These are phyloP conservation scores for Hypoxylon rubiginosum DNA, from an alignment of 2,329 filamentous ascomycete species.

Conservation along the genomic window DNA sequence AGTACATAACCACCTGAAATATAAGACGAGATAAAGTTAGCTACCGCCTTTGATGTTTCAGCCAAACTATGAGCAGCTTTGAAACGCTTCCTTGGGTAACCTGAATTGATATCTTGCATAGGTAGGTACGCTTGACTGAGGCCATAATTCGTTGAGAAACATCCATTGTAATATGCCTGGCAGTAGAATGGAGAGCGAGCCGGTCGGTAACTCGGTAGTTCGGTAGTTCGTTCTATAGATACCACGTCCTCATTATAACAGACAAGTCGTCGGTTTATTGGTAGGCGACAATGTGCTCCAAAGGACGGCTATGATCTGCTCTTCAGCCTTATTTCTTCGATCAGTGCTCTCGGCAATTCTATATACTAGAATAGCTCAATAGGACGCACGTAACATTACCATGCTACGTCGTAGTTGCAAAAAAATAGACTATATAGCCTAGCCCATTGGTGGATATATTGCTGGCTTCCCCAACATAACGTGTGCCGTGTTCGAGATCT, in stretches of 20 bases:
- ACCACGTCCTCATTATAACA: background rate
- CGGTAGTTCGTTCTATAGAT: background rate
- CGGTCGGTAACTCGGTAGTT: too few relatives aligned
- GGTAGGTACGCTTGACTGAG: too few relatives aligned
- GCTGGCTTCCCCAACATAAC: background rate
- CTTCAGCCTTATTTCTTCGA: background rate
- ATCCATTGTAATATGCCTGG: too few relatives aligned
- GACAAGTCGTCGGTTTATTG: background rate
- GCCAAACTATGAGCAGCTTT: too few relatives aligned
- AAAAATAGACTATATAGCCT: background rate
- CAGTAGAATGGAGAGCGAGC: too few relatives aligned
- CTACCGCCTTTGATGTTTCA: too few relatives aligned
- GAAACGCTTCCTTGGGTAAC: too few relatives aligned
- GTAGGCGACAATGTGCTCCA: background rate
- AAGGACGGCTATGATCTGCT: background rate
- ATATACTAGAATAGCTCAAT: background rate
- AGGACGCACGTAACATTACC: background rate
- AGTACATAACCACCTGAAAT: too few relatives aligned
- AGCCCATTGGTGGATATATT: background rate
- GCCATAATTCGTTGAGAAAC: too few relatives aligned
- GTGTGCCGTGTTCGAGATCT: background rate
- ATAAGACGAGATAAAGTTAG: background rate
- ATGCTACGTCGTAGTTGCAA: background rate
- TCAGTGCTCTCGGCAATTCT: background rate
- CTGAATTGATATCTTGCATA: too few relatives aligned